Evolutionary conservation across 768 basidiomycete genomes (phyloP), one percentile per base, ranked within the genome.

Genomic region (Hygrophorus pudorinus): DNA sequence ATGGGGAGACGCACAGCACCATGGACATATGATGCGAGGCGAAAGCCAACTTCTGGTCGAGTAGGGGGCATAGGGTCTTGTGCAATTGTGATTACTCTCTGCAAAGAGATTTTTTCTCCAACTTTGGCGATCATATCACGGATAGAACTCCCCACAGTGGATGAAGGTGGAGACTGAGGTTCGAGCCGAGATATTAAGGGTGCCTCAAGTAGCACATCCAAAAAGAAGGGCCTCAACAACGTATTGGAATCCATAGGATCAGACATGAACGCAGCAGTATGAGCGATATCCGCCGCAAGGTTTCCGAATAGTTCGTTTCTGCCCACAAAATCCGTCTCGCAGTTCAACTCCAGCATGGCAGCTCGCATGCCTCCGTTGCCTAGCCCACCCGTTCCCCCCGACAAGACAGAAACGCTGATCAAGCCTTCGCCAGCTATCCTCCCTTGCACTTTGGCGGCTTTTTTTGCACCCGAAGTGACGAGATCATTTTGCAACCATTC

Each of bases 241-340:
- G 51, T 49, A 18, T 46, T 47, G 41, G 55, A 49, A 9, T 54
- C 52, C 33, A 51, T 52, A n/a, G 64, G 58, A 43, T 78, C 76
- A 0, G 76, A 62, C 34, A 87, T 66, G 56, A 79, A 85, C 5
- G 89, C 89, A 28, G 82, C 79, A 1, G 87, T 90, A 53, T 86
- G 81, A 12, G 89, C 84, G 51, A 96, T 81, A 53, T 88, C 80
- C 32, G 72, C 70, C 10, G 85, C 83, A 31, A 93, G 74, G 43
- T 71, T 70, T 12, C 77, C 71, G 55, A 98, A 98, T 10, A 90
- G 67, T 46, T 82, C 76, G 54, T 89, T 93, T 51, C 87, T 67
- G 17, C 81, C 88, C 21, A 98, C 93, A 58, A 96, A 98, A 65
- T 98, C 93, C 42, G 93, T 96, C 66, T 98, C 93, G 66, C 93